Conservation (phyloP, 2,329 filamentous ascomycete species). For the Trichoderma sp. region DNA sequence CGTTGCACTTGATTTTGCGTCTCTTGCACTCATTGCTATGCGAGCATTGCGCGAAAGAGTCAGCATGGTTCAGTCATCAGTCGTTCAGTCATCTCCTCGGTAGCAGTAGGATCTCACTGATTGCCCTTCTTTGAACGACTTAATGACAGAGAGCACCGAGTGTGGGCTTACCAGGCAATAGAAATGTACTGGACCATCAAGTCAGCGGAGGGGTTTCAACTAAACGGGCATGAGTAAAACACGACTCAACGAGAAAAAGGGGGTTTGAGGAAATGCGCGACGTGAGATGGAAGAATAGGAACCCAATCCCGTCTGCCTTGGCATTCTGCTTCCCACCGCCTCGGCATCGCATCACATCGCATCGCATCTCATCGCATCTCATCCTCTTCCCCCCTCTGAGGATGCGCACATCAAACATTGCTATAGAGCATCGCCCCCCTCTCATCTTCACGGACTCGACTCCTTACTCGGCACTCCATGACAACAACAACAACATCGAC, state of each 20-base stretch:
- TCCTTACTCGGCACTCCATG: not conserved
- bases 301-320: not conserved
- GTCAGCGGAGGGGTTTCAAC: slow-evolving; percentile 12
- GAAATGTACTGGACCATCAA: slow-evolving; percentile 56
- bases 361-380: no score
- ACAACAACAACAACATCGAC: not conserved
- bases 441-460: not conserved
- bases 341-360: not conserved
- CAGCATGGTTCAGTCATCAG: slow-evolving; percentile 1
- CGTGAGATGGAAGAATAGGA: not conserved
- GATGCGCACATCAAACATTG: no score
- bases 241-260: not conserved
- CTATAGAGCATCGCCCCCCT: not conserved
- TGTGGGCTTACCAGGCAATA: slow-evolving; percentile 57
- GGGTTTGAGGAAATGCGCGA: not conserved
- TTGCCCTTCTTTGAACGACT: not conserved
- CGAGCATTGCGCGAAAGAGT: slow-evolving; percentile 1
- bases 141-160: not conserved
- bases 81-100: not conserved
- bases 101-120: no score
- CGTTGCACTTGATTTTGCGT: slow-evolving; percentile 76
- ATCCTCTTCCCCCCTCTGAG: no score
- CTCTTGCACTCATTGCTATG: slow-evolving; percentile 71
- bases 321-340: not conserved
- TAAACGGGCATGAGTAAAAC: not conserved